These are phyloP conservation scores for Scheffersomyces stambukii DNA, from an alignment of 1,139 yeast genomes.

Conservation along the genomic window DNA sequence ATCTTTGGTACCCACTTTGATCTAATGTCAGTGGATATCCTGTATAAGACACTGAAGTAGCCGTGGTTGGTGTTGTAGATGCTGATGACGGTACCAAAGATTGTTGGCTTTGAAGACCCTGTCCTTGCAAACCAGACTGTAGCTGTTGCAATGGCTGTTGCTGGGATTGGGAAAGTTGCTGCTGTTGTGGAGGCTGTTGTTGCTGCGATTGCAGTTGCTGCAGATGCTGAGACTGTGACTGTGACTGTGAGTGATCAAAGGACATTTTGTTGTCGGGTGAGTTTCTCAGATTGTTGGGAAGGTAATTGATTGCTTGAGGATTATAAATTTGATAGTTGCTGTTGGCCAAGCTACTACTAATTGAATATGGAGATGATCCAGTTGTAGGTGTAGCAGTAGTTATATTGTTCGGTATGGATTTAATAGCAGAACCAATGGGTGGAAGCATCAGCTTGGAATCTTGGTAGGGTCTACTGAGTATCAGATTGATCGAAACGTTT, in stretches of 20 bases:
- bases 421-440: constrained; percentile 9
- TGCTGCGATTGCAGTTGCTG: constrained; percentile 2
- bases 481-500: constrained; percentile 10
- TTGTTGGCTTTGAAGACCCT: no score
- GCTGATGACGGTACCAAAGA: constrained; percentile 1
- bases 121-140: no score
- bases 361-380: no score
- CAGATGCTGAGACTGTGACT: constrained; percentile 2
- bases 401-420: constrained; percentile 3
- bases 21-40: no score
- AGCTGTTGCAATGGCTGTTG: background rate
- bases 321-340: constrained; percentile 2
- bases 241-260: constrained; percentile 2
- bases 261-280: constrained; percentile 4
- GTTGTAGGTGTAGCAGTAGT: background rate
- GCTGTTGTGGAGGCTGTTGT: constrained; percentile 1
- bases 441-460: constrained; percentile 8
- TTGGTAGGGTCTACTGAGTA: constrained; percentile 6
- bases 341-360: background rate
- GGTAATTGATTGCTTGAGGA: background rate
- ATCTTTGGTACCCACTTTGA: constrained; percentile 6
- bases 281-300: constrained; percentile 1
- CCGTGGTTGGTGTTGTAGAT: constrained; percentile 4
- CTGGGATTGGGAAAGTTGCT: background rate
- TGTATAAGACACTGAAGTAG: no score